phyloP scores from a whole-genome alignment of 257 asterid species.

The Solanum peruvianum region DNA sequence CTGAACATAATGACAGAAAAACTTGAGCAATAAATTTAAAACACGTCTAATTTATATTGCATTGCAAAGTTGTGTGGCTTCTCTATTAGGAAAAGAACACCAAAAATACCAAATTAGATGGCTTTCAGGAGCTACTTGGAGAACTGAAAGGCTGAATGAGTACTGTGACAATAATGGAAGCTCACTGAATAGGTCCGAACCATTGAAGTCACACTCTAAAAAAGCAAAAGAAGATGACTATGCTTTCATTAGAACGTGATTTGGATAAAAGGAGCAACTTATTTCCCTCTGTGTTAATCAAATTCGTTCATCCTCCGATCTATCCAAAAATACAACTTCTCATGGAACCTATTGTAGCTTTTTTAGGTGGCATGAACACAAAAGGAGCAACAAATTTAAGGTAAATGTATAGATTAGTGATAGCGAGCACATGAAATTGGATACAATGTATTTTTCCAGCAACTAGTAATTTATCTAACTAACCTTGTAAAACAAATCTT shows the following conservation, averaged over 20 bases:
- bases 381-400: neutral
- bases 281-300: neutral
- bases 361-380: neutral
- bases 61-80: neutral
- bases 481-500: slow-evolving; percentile 80
- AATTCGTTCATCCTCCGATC: neutral
- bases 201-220: neutral
- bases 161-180: neutral
- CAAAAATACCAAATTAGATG: neutral
- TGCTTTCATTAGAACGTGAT: neutral
- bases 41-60: neutral
- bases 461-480: neutral
- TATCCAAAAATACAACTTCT: neutral
- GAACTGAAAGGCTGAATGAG: neutral
- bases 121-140: neutral
- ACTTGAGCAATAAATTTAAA: neutral
- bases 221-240: neutral
- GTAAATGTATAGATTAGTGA: neutral
- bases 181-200: neutral
- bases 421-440: neutral
- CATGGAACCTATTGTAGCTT: neutral
- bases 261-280: neutral
- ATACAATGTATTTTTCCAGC: neutral
- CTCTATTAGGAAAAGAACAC: neutral
- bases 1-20: neutral